Percentiles rank a stretch among this genome's conserved stretches.
These are phyloP conservation scores for Colletotrichum incanum DNA, from an alignment of 2,329 filamentous ascomycete genomes.

Conservation along the genomic window DNA sequence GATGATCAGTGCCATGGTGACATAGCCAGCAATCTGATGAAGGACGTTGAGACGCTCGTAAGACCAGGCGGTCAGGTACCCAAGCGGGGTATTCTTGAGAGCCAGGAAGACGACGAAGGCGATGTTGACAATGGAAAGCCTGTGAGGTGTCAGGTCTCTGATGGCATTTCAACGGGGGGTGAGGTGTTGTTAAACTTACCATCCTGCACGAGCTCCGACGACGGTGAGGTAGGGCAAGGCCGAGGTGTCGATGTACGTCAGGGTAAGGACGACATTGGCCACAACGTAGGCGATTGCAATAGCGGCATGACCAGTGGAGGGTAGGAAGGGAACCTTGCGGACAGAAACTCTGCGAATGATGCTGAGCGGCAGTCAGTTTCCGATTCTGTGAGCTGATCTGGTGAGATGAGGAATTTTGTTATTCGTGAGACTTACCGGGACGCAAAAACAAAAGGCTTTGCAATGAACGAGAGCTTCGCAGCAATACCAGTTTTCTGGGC, in stretches of 20 bases:
- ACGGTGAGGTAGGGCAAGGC: conserved; percentile 52
- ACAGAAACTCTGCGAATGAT: conserved; percentile 34
- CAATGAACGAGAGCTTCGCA: conserved; percentile 15
- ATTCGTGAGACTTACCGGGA: conserved; percentile 34
- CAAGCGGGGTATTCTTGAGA: conserved; percentile 71
- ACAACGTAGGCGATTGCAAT: conserved; percentile 51
- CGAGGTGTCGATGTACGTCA: conserved; percentile 53
- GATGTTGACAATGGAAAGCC: conserved; percentile 63
- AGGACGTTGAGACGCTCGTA: conserved; percentile 73
- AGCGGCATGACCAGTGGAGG: conserved; percentile 50
- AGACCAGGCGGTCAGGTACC: conserved; percentile 67
- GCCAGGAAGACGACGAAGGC: conserved; percentile 68
- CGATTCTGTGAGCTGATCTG: neutral
- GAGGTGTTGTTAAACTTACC: conserved; percentile 49
- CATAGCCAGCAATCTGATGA: conserved; percentile 68
- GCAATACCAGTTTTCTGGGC: conserved; percentile 29
- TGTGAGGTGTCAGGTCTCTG: conserved; percentile 41
- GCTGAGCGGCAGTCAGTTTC: conserved; percentile 24
- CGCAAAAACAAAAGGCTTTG: conserved; percentile 31
- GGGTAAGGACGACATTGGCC: conserved; percentile 53
- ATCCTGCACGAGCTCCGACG: conserved; percentile 57
- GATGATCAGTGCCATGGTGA: conserved; percentile 61
- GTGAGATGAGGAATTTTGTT: neutral
- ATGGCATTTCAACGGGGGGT: neutral
- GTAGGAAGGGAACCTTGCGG: conserved; percentile 38